Base-by-base conservation (phyloP, 2,329 filamentous ascomycete genomes). In the Dendrostoma leiphaemia region DNA sequence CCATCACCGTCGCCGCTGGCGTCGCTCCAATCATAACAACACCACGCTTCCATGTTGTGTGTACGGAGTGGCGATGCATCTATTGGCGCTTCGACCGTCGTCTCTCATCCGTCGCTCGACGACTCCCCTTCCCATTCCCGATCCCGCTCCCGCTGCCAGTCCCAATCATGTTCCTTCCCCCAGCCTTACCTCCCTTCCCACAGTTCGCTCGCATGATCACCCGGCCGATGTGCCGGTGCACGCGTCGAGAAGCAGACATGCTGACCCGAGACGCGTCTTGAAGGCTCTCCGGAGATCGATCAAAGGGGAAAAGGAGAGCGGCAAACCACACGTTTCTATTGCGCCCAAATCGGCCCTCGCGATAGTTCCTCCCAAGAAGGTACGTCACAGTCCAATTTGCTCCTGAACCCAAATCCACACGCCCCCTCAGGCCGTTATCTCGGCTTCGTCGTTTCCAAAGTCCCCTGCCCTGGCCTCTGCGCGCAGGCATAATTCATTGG, bases 341-440 rank as follows among this genome's bases (percentile, higher is more conserved):
- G 85, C 87, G 15, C 87, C 89, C 60, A 96, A 96, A 71, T 88
- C 91, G 53, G 89, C 90, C 37, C 83, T 93, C 61, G 91, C 91
- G 49, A 96, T 96, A 67, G 83, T 94, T 24, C 91, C 92, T 50
- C 92, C 92, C 1, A 96, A 96, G 74, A 96, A 96, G 86, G 91
- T 95, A 71, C 64, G 77, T 76, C 31, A 51, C 37, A 6, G 23
- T 37, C n/a, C 9, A 34, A 43, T 51, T 26, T 37, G 10, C 38
- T 38, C 24, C 40, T 15, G 21, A 51, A 44, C 23, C 38, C 38
- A 44, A 38, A 26, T n/a, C n/a, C n/a, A n/a, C n/a, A n/a, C n/a
- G n/a, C n/a, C n/a, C n/a, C 19, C n/a, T 21, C 38, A 28, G 13
- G 19, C 38, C 32, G 29, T 34, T 17, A 51, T 37, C 12, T 51